These are phyloP conservation scores for Botrytis galanthina DNA, from an alignment of 2,329 filamentous ascomycete species.

Conservation along the genomic window DNA sequence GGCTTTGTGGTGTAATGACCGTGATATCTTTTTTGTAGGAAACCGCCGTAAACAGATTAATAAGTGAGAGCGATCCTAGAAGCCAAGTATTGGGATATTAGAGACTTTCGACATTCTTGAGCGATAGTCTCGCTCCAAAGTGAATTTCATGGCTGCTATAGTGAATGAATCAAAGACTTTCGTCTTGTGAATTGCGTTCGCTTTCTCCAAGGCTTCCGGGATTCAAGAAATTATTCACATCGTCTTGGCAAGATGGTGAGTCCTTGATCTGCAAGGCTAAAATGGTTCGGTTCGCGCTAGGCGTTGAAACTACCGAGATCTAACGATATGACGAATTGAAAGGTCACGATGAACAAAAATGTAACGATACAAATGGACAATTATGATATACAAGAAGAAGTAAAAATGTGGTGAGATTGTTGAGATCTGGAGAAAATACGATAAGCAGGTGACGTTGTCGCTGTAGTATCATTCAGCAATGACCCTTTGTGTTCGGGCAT, in stretches of 20 bases:
- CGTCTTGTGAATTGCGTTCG: not conserved
- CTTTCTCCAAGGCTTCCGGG: not conserved
- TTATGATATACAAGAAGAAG: not conserved
- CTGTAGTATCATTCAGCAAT: too few relatives aligned
- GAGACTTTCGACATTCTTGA: too few relatives aligned
- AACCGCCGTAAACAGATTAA: too few relatives aligned
- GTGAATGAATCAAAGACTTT: not conserved
- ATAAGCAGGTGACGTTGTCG: not conserved
- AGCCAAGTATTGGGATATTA: too few relatives aligned
- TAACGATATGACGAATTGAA: not conserved
- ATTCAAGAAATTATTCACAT: not conserved
- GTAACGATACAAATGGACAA: too few relatives aligned
- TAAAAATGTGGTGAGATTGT: not conserved
- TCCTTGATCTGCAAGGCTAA: not conserved
- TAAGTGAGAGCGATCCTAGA: too few relatives aligned
- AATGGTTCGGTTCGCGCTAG: not conserved
- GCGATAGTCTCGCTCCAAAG: too few relatives aligned
- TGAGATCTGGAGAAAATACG: not conserved
- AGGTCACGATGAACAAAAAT: not conserved
- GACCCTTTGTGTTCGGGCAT: not conserved
- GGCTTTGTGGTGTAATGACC: too few relatives aligned
- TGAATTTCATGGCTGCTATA: not conserved
- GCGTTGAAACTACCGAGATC: not conserved
- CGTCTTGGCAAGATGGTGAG: not conserved
- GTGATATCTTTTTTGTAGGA: too few relatives aligned